A percentile compares a stretch with the other conserved stretches of the same genome.
Conservation (phyloP, 257 asterid genomes). For the Petunia secreta region DNA sequence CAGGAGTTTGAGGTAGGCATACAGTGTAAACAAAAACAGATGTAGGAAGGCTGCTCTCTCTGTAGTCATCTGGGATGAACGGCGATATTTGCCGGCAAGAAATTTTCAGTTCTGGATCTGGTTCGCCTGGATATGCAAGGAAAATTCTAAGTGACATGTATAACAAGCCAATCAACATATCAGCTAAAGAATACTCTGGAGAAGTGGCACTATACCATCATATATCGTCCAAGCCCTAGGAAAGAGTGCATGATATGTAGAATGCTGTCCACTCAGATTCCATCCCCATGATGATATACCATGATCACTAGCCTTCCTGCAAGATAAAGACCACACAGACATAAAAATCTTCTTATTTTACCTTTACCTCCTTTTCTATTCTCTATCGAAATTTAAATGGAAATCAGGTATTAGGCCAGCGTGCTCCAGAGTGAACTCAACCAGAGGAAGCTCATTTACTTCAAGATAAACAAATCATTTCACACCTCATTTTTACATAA, state of each 20-base stretch:
- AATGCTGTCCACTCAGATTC: conserved; percentile 94
- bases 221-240: conserved; percentile 98
- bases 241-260: conserved; percentile 96
- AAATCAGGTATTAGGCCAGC: neutral
- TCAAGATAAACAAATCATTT: conserved; percentile 1
- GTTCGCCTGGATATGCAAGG: conserved; percentile 73
- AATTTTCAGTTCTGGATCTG: conserved; percentile 92
- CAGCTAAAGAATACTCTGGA: conserved; percentile 22
- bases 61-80: conserved; percentile 92
- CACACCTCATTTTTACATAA: neutral
- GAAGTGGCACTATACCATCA: conserved; percentile 59
- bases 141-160: conserved; percentile 23
- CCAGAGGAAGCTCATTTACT: conserved; percentile 10
- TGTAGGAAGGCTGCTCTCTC: conserved; percentile 98
- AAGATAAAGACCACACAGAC: conserved; percentile 22
- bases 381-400: neutral
- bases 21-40: conserved; percentile 96
- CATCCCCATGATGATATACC: conserved; percentile 99
- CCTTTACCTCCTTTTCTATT: neutral
- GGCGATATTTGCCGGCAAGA: conserved; percentile 99
- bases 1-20: conserved; percentile 39
- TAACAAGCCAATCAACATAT: conserved; percentile 21
- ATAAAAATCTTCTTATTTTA: neutral
- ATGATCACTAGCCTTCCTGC: conserved; percentile 81
- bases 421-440: neutral